Base-by-base conservation (phyloP, 257 asterid genomes). In the Anisodus acutangulus region DNA sequence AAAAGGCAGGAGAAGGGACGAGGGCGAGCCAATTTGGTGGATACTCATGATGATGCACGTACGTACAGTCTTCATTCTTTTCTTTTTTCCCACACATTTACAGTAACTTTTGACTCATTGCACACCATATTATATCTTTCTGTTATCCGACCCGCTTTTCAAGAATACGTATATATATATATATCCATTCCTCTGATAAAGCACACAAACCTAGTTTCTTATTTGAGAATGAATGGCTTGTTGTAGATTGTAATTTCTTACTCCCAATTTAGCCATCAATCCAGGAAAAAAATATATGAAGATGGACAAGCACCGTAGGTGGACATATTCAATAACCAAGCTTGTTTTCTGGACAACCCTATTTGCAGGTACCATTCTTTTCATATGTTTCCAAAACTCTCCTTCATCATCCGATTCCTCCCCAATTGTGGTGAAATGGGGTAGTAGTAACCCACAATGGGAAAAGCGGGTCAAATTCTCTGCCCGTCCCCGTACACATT, bases 241-340 rank as follows among this genome's bases (percentile, higher is more conserved):
- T 11, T 72, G 58, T 74, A 12, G 63, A 68, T 35, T 37, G 26
- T 68, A 37, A 2, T 37, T 13, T 13, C 22, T 26, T 51, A 76
- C 26, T 51, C 22, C 15, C n/a, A 51, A 51, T 51, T 76, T 74
- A 74, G 19, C 62, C n/a, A 49, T 6, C 35, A 31, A 31, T 12
- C 47, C 12, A 64, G 31, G 4, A 4, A 16, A 15, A 17, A 2
- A 74, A 41, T 83, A 82, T 59, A 79, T 74, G 60, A 85, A 60
- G 57, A 88, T 88, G 91, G 88, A 90, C 43, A 83, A 85, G 84
- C 89, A 85, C n/a, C 89, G 91, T 9, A 85, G 85, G 53, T 85
- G 89, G 88, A 71, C 78, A 1, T 86, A 84, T 72, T 85, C 89
- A 0, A 67, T 85, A 68, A 74, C 86, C 0, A 86, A 84, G 80